Conservation (phyloP, 2,329 filamentous ascomycete genomes). For the Conoideocrella luteorostrata region DNA sequence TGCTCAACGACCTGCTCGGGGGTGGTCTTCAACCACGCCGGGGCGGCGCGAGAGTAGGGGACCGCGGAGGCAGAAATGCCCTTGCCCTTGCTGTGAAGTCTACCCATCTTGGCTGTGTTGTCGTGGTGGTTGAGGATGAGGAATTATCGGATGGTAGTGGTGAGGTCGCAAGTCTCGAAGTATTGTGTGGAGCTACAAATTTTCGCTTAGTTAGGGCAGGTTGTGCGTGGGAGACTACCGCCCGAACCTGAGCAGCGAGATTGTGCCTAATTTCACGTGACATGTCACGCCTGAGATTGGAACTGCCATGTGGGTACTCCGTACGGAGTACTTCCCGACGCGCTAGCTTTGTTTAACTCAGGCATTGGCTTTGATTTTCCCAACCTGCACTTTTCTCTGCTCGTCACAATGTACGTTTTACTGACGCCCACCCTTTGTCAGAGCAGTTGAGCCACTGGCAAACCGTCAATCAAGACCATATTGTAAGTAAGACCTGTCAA, state of each 20-base stretch:
- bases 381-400: too few relatives aligned
- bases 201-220: constrained; percentile 42
- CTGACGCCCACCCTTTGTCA: not conserved
- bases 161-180: constrained; percentile 18
- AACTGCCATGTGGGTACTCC: not conserved
- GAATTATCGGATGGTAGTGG: constrained; percentile 20
- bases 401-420: not conserved
- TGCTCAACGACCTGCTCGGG: constrained; percentile 98
- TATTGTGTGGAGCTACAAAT: constrained; percentile 36
- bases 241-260: too few relatives aligned
- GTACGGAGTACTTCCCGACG: too few relatives aligned
- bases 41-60: constrained; percentile 90
- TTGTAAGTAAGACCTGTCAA: constrained; percentile 10
- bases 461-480: not conserved
- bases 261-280: constrained; percentile 5
- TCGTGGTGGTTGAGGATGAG: constrained; percentile 30
- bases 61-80: constrained; percentile 93
- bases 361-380: too few relatives aligned
- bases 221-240: not conserved
- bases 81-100: constrained; percentile 99
- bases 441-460: not conserved
- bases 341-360: not conserved
- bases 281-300: too few relatives aligned
- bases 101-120: constrained; percentile 68
- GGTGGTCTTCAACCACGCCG: constrained; percentile 97